A percentile compares a stretch with the other conserved stretches of the same genome.
Evolutionary conservation across 2,329 filamentous ascomycete species (phyloP).

Genomic region (Epichloe coenophiala): DNA sequence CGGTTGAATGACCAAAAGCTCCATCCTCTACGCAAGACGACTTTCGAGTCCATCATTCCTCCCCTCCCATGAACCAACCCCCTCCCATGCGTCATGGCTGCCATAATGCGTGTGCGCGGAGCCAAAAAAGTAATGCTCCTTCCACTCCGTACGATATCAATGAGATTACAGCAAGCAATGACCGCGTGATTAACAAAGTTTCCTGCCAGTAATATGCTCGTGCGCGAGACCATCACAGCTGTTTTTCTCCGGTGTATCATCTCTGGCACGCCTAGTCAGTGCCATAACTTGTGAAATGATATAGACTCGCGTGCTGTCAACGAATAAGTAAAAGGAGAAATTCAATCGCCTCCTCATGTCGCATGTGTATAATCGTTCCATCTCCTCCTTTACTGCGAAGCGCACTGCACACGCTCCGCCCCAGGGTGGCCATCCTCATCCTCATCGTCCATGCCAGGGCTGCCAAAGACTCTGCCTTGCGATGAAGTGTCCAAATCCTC

Average conservation of each 20-base stretch:
- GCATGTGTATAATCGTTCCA: neutral
- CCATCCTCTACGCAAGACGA: constrained; percentile 7
- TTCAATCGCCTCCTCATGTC: neutral
- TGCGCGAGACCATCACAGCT: constrained; percentile 6
- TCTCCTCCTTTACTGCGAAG: constrained; percentile 56
- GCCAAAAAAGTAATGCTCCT: neutral
- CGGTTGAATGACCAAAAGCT: constrained; percentile 18
- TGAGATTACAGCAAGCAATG: constrained; percentile 7
- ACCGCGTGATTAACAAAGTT: constrained; percentile 5
- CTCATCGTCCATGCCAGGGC: constrained; percentile 50
- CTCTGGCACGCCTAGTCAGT: neutral
- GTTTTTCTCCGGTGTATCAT: constrained; percentile 8
- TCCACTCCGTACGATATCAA: constrained; percentile 8
- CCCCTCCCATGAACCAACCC: constrained; percentile 1
- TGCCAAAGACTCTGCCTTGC: constrained; percentile 54
- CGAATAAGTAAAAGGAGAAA: neutral
- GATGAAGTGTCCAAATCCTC: constrained; percentile 66
- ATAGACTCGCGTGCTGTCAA: neutral
- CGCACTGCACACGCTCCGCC: constrained; percentile 73
- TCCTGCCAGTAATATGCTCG: constrained; percentile 3
- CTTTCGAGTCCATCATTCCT: constrained; percentile 3
- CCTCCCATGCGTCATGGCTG: constrained; percentile 5
- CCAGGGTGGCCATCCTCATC: constrained; percentile 69
- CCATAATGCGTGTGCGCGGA: constrained; percentile 1
- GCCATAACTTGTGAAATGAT: neutral